phyloP scores from a whole-genome alignment of 345 rosid species.

The Adansonia digitata region DNA sequence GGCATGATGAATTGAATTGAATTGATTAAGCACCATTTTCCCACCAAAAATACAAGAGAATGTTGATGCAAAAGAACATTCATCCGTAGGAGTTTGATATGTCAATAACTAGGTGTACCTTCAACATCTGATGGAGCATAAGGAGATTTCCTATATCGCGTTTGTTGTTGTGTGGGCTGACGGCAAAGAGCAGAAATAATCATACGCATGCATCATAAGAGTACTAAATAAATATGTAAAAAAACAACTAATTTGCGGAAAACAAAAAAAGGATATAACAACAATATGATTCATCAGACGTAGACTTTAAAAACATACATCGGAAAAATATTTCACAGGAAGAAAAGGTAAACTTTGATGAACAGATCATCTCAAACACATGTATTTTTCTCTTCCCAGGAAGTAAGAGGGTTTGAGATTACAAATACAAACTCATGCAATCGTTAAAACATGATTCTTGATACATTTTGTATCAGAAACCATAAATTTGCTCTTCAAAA shows the following conservation, averaged over 20 bases:
- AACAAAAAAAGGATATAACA: not conserved
- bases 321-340: not conserved
- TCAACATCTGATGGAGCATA: constrained; percentile 78
- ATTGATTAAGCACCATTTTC: not conserved
- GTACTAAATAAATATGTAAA: not conserved
- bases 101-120: constrained; percentile 36
- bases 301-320: not conserved
- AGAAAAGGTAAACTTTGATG: not conserved
- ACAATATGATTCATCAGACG: not conserved
- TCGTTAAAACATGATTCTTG: not conserved
- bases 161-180: constrained; percentile 97
- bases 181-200: not conserved
- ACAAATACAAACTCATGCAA: not conserved
- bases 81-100: not conserved
- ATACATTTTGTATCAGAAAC: not conserved
- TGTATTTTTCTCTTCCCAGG: not conserved
- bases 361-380: not conserved
- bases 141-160: constrained; percentile 91
- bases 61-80: not conserved
- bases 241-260: not conserved
- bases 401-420: not conserved
- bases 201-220: not conserved
- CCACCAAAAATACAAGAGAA: not conserved
- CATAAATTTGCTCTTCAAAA: not conserved
- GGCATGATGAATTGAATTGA: not conserved